phyloP scores from a whole-genome alignment of 352 stramenopile genomes.

The Thalassiosira oceanica region DNA sequence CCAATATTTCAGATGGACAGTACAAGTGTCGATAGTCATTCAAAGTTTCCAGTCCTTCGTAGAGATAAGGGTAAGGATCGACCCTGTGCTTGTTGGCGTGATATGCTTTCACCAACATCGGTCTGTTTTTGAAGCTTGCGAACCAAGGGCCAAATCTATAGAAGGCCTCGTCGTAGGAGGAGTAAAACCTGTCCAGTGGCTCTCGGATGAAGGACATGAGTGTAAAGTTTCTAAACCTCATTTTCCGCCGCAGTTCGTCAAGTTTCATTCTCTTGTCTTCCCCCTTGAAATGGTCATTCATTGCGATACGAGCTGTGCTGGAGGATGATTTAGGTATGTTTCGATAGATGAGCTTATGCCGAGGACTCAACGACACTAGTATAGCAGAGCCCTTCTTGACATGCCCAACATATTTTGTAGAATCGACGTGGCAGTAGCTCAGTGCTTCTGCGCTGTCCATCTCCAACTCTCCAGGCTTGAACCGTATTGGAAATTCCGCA shows the following conservation, averaged over 20 bases:
- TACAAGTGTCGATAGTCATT: constrained; percentile 27
- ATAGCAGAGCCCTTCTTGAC: background rate
- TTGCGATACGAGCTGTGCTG: constrained; percentile 27
- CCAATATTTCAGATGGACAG: constrained; percentile 23
- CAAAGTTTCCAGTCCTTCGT: constrained; percentile 28
- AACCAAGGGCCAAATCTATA: too few relatives aligned
- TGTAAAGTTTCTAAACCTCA: constrained; percentile 20
- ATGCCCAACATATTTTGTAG: constrained; percentile 28
- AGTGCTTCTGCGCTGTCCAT: constrained; percentile 20
- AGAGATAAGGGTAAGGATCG: constrained; percentile 45
- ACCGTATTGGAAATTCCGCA: too few relatives aligned
- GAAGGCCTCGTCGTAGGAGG: constrained; percentile 43
- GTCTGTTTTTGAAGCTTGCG: too few relatives aligned
- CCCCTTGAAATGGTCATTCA: constrained; percentile 39
- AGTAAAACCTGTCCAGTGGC: constrained; percentile 48
- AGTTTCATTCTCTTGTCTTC: constrained; percentile 24
- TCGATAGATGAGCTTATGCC: constrained; percentile 46
- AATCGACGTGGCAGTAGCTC: constrained; percentile 36
- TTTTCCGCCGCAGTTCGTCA: constrained; percentile 12
- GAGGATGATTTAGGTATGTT: constrained; percentile 45
- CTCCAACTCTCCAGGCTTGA: constrained; percentile 22
- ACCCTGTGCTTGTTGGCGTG: constrained; percentile 33
- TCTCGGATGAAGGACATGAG: constrained; percentile 51
- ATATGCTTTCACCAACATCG: constrained; percentile 13
- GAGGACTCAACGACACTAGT: constrained; percentile 22